Evolutionary conservation across 441 rosid species (phyloP).

Genomic region (Pelargonium fulgidum): DNA sequence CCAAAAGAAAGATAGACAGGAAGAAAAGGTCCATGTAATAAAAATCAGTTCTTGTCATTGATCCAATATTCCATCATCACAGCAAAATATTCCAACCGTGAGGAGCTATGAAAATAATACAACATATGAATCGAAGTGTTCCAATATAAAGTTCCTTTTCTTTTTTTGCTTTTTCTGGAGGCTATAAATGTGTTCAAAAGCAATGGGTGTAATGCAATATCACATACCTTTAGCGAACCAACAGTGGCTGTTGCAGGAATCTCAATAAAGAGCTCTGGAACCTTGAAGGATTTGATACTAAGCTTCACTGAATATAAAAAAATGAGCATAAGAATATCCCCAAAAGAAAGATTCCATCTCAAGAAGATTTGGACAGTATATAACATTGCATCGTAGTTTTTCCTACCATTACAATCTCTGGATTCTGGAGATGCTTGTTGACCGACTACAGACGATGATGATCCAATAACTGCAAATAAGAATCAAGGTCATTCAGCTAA

Average conservation of each 20-base stretch:
- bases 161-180: not conserved
- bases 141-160: not conserved
- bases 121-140: no score
- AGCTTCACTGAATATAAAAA: constrained; percentile 66
- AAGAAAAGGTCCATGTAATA: not conserved
- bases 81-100: no score
- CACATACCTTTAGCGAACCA: constrained; percentile 81
- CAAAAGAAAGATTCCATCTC: constrained; percentile 23
- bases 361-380: constrained; percentile 3
- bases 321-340: constrained; percentile 31
- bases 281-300: constrained; percentile 88
- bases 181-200: not conserved
- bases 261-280: constrained; percentile 91
- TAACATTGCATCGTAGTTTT: constrained; percentile 33
- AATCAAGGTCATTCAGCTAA: constrained; percentile 15
- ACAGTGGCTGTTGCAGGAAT: constrained; percentile 87
- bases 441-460: constrained; percentile 39
- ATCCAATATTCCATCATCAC: no score
- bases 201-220: constrained; percentile 12
- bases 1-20: not conserved
- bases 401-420: constrained; percentile 72
- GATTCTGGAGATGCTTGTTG: constrained; percentile 49
- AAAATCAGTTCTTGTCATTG: no score
- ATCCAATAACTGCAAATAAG: constrained; percentile 40
- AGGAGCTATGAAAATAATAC: no score